Conservation (phyloP, 1,284 basidiomycete genomes). For the Leucoagaricus sp. region DNA sequence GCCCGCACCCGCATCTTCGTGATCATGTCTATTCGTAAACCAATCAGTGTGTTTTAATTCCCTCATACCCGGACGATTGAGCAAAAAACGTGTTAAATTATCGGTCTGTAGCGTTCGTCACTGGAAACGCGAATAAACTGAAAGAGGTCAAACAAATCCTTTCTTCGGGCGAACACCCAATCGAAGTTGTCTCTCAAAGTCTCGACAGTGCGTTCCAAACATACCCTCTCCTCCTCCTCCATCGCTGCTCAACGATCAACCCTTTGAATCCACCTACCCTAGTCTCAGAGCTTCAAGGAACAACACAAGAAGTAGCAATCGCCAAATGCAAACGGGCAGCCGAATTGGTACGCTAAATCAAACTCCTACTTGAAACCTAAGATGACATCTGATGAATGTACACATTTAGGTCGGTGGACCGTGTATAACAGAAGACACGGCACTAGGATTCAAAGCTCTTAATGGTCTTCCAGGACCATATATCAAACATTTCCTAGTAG, state of each 20-base stretch:
- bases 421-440: slow-evolving; percentile 97
- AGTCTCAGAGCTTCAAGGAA: slow-evolving; percentile 96
- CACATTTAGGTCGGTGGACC: slow-evolving; percentile 67
- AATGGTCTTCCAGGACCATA: slow-evolving; percentile 94
- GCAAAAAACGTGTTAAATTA: neutral
- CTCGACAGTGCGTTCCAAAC: slow-evolving; percentile 59
- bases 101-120: slow-evolving; percentile 78
- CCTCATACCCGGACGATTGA: too few relatives aligned
- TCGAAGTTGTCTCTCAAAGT: slow-evolving; percentile 68
- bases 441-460: slow-evolving; percentile 88
- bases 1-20: too few relatives aligned
- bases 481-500: slow-evolving; percentile 90
- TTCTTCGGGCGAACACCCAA: slow-evolving; percentile 49
- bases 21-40: neutral
- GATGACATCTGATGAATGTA: neutral
- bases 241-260: neutral
- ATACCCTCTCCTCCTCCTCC: neutral
- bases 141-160: slow-evolving; percentile 85
- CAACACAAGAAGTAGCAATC: slow-evolving; percentile 86
- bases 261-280: neutral
- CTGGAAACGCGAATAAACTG: slow-evolving; percentile 94
- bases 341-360: slow-evolving; percentile 62
- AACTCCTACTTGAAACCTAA: neutral
- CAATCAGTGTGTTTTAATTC: neutral
- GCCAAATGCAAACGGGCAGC: slow-evolving; percentile 90